Percentiles rank a stretch among this genome's conserved stretches.
Conservation (phyloP, 371 early-diverging fungal species). For the Blakeslea trispora region DNA sequence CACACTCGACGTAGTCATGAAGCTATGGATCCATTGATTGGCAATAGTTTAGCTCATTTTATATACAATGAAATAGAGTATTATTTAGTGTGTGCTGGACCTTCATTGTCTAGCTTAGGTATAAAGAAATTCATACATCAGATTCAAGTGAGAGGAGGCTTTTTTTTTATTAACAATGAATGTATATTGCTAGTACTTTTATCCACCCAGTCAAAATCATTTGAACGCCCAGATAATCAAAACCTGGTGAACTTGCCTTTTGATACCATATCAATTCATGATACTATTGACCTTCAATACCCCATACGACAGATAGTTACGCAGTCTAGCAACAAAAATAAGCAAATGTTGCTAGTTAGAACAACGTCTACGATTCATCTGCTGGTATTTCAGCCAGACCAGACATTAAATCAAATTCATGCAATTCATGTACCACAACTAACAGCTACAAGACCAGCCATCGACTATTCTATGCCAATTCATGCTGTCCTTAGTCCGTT, state of each 20-base stretch:
- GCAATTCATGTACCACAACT: constrained; percentile 4
- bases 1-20: not conserved
- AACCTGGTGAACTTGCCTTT: not conserved
- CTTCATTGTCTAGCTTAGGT: constrained; percentile 16
- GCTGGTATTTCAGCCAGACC: not conserved
- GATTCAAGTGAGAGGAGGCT: not conserved
- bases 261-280: not conserved
- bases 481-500: constrained; percentile 17
- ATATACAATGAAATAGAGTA: constrained; percentile 3
- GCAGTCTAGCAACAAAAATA: too few relatives aligned
- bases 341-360: constrained; percentile 2
- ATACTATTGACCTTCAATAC: constrained; percentile 11
- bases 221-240: not conserved
- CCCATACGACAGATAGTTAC: constrained; percentile 19
- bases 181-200: not conserved
- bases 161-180: not conserved
- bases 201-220: constrained; percentile 1
- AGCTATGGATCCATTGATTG: constrained; percentile 15
- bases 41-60: constrained; percentile 13
- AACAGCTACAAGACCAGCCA: not conserved
- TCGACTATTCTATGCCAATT: constrained; percentile 27
- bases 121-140: not conserved
- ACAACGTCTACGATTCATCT: constrained; percentile 19
- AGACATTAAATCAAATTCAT: constrained; percentile 2
- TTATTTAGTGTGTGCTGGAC: constrained; percentile 15